Conservation (phyloP, 352 stramenopile species). For the Globisporangium iwayamae region DNA sequence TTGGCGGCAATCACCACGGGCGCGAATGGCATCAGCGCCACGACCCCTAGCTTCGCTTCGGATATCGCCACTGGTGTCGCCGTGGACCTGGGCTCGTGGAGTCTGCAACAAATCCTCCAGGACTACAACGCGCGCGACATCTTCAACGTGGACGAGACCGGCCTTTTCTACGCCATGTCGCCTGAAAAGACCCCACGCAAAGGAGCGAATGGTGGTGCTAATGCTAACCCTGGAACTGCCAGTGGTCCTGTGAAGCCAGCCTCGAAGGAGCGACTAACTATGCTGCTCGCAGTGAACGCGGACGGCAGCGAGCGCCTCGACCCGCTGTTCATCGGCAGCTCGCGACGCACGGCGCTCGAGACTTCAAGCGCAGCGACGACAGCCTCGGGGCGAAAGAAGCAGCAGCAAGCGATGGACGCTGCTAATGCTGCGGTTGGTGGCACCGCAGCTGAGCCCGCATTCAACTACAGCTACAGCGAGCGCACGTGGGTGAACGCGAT, state of each 20-base stretch:
- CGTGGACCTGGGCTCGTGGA: slow-evolving; percentile 6
- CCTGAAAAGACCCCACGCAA: slow-evolving; percentile 10
- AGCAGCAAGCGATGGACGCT: neutral
- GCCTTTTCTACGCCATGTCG: slow-evolving; percentile 9
- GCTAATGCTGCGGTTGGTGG: slow-evolving; percentile 10
- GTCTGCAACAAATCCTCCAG: slow-evolving; percentile 9
- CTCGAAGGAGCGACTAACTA: slow-evolving; percentile 11
- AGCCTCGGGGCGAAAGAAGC: neutral
- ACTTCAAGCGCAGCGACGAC: neutral
- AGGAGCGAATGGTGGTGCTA: neutral
- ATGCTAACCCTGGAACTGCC: neutral
- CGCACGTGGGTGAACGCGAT: slow-evolving; percentile 27
- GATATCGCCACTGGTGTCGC: neutral
- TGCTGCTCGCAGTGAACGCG: slow-evolving; percentile 25
- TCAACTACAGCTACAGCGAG: slow-evolving; percentile 27
- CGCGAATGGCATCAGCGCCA: neutral
- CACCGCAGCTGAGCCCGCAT: slow-evolving; percentile 12
- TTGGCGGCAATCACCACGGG: neutral
- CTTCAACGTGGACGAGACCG: slow-evolving; percentile 13
- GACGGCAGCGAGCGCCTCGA: slow-evolving; percentile 24
- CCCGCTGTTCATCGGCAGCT: slow-evolving; percentile 23
- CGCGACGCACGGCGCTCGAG: slow-evolving; percentile 5
- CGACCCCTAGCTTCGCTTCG: neutral
- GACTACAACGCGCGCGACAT: slow-evolving; percentile 12
- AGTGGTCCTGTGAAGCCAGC: neutral